These are phyloP conservation scores for Smittium culicis DNA, from an alignment of 371 early-diverging fungal species.

Conservation along the genomic window DNA sequence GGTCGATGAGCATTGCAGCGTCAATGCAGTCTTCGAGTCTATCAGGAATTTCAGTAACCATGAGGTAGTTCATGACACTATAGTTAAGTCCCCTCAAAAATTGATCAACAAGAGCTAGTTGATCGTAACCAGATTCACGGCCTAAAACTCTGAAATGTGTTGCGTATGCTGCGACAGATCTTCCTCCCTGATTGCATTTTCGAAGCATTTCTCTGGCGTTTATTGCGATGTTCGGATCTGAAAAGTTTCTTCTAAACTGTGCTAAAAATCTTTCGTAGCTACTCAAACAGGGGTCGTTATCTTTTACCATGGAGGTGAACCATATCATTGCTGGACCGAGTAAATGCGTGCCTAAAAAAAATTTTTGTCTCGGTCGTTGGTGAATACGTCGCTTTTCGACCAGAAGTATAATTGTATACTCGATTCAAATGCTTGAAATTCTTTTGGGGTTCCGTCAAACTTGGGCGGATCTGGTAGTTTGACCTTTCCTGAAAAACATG, in stretches of 20 bases:
- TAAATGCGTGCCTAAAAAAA: no score
- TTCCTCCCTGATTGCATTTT: neutral
- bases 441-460: no score
- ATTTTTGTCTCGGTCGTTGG: no score
- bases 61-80: neutral
- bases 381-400: no score
- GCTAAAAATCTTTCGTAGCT: neutral
- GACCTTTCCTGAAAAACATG: no score
- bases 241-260: neutral
- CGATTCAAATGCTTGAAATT: no score
- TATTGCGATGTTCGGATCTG: neutral
- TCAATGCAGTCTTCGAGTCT: neutral
- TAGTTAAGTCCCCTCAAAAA: neutral
- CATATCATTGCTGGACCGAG: no score
- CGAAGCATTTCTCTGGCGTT: neutral
- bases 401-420: no score
- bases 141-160: neutral
- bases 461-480: no score
- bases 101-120: neutral
- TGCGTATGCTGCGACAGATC: neutral
- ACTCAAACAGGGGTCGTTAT: no score
- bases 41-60: neutral
- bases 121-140: neutral
- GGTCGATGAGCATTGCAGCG: neutral
- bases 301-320: no score